Conservation (phyloP, 208 protist species). For the Crithidia sp. region DNA sequence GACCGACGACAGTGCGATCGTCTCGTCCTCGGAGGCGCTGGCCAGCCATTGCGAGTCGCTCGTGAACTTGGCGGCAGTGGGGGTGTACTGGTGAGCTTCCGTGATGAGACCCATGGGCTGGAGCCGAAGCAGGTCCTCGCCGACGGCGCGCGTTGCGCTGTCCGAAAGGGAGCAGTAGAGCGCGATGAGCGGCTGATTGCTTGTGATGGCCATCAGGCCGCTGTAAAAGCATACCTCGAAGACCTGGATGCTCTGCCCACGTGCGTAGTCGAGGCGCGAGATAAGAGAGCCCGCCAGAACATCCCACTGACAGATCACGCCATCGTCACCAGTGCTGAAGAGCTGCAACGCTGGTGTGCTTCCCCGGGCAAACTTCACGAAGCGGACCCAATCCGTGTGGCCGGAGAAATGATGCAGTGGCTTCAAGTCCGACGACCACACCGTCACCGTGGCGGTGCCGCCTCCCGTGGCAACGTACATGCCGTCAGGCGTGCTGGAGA, state of each 20-base stretch:
- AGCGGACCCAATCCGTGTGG: conserved; percentile 87
- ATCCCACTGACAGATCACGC: conserved; percentile 82
- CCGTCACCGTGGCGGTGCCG: conserved; percentile 57
- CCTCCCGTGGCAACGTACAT: conserved; percentile 67
- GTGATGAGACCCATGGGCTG: conserved; percentile 65
- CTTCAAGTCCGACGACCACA: conserved; percentile 66
- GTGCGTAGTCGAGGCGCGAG: conserved; percentile 66
- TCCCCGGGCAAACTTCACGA: conserved; percentile 71
- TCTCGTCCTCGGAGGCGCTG: conserved; percentile 82
- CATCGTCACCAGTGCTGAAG: conserved; percentile 86
- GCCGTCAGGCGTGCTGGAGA: conserved; percentile 69
- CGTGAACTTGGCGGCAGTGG: conserved; percentile 72
- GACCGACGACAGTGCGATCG: conserved; percentile 65
- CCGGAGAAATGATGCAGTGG: conserved; percentile 61
- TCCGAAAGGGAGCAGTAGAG: conserved; percentile 54
- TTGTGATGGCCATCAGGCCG: conserved; percentile 69
- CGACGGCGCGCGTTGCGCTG: conserved; percentile 27
- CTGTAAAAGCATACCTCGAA: conserved; percentile 73
- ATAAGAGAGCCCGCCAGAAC: conserved; percentile 54
- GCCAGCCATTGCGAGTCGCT: conserved; percentile 79
- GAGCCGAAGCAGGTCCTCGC: conserved; percentile 49
- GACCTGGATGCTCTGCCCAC: conserved; percentile 72
- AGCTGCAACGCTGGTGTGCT: conserved; percentile 46
- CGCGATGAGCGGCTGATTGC: conserved; percentile 56
- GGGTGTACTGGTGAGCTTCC: conserved; percentile 54